Percentiles rank a stretch among this genome's conserved stretches.
Evolutionary conservation across 2,329 filamentous ascomycete genomes (phyloP).

Genomic region (Talaromyces sp.): DNA sequence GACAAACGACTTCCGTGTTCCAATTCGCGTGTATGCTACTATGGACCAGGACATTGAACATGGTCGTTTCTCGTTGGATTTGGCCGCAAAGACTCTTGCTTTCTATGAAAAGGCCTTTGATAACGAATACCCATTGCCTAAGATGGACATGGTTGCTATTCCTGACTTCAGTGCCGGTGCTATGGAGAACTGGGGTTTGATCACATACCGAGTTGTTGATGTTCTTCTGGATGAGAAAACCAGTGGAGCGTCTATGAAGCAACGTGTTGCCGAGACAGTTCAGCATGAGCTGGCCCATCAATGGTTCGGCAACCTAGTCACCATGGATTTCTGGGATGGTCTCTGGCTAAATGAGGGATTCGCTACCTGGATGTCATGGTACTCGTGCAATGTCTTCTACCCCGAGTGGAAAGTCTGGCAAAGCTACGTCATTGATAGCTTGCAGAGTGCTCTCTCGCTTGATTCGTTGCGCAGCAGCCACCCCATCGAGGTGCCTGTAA

Average conservation of each 20-base stretch:
- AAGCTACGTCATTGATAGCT: conserved; percentile 85
- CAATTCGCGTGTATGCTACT: conserved; percentile 89
- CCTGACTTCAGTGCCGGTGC: conserved; percentile 93
- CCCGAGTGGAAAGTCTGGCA: conserved; percentile 99
- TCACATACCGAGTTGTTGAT: conserved; percentile 92
- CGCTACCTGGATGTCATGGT: conserved; percentile 90
- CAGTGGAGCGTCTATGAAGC: conserved; percentile 81
- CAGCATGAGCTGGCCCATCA: conserved; percentile 97
- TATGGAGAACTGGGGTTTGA: conserved; percentile 98
- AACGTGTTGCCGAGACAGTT: conserved; percentile 90
- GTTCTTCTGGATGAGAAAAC: conserved; percentile 87
- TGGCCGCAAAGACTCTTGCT: conserved; percentile 81
- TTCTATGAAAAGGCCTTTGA: conserved; percentile 97
- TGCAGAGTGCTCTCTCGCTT: conserved; percentile 80
- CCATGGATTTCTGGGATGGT: conserved; percentile 98
- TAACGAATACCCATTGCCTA: conserved; percentile 78
- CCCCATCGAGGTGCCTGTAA: conserved; percentile 93
- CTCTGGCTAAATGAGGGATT: conserved; percentile 95
- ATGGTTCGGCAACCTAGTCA: conserved; percentile 97
- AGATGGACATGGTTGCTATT: conserved; percentile 96
- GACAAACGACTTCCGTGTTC: conserved; percentile 84
- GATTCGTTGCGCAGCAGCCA: conserved; percentile 93
- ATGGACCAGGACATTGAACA: conserved; percentile 86
- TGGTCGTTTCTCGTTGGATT: conserved; percentile 82
- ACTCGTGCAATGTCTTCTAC: conserved; percentile 90